phyloP scores from a whole-genome alignment of 2,329 filamentous ascomycete species.

The Rhynchosporium agropyri region DNA sequence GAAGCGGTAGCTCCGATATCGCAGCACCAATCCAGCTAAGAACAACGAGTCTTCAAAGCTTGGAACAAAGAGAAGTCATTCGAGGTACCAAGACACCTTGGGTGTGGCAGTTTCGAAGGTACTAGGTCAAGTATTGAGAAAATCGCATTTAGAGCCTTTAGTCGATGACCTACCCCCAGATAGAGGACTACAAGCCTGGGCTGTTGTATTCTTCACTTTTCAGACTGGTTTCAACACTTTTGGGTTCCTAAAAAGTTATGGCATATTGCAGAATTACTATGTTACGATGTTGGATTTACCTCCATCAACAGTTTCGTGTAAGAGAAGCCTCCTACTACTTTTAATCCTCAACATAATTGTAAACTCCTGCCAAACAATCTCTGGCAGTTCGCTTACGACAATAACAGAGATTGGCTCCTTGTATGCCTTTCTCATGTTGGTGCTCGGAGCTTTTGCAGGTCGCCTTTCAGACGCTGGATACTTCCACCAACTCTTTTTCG shows the following conservation, averaged over 20 bases:
- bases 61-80: neutral
- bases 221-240: constrained; percentile 42
- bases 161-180: constrained; percentile 26
- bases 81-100: neutral
- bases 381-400: neutral
- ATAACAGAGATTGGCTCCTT: constrained; percentile 45
- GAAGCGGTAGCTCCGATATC: constrained; percentile 9
- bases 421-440: constrained; percentile 48
- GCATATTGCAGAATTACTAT: constrained; percentile 46
- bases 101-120: neutral
- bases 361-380: neutral
- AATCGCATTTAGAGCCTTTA: constrained; percentile 14
- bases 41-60: neutral
- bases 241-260: constrained; percentile 39
- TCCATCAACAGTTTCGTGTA: constrained; percentile 46
- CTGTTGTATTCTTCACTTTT: constrained; percentile 39
- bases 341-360: neutral
- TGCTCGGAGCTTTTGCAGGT: constrained; percentile 36
- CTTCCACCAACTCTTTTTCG: constrained; percentile 38
- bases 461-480: constrained; percentile 29
- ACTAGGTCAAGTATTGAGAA: constrained; percentile 2
- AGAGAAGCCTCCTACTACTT: neutral
- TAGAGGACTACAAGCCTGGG: constrained; percentile 39
- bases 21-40: constrained; percentile 4
- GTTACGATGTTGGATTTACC: constrained; percentile 40